Percentiles rank a stretch among this genome's conserved stretches.
phyloP scores from a whole-genome alignment of 179 eudicot genomes.

The Actinidia arguta region DNA sequence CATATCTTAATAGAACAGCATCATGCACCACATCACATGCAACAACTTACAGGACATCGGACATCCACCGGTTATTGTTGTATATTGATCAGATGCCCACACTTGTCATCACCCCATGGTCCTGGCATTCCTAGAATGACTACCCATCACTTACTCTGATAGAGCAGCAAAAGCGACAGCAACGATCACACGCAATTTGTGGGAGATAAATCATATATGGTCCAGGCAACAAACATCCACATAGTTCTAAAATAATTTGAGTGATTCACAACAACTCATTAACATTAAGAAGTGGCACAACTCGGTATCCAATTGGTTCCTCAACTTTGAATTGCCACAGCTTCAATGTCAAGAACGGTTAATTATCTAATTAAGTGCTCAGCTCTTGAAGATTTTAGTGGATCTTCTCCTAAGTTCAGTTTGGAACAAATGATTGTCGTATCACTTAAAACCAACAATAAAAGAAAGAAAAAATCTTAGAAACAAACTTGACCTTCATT shows the following conservation, averaged over 20 bases:
- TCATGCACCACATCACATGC: not conserved
- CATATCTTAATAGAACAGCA: not conserved
- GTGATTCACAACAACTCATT: too few relatives aligned
- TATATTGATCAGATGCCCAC: constrained; percentile 74
- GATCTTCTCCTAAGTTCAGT: too few relatives aligned
- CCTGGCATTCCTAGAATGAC: constrained; percentile 80
- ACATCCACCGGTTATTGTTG: constrained; percentile 84
- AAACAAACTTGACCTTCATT: too few relatives aligned
- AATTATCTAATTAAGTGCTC: too few relatives aligned
- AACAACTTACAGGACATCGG: constrained; percentile 70
- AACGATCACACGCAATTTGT: not conserved
- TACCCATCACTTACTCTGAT: constrained; percentile 42
- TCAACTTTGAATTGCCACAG: too few relatives aligned
- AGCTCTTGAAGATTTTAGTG: too few relatives aligned
- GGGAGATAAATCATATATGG: not conserved
- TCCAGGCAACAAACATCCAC: not conserved
- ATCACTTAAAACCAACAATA: too few relatives aligned
- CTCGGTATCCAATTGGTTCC: too few relatives aligned
- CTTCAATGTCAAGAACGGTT: too few relatives aligned
- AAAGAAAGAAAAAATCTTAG: too few relatives aligned
- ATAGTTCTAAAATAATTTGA: not conserved
- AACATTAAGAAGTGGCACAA: too few relatives aligned
- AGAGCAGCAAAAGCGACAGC: constrained; percentile 18
- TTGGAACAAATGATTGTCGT: too few relatives aligned
- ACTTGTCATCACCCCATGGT: constrained; percentile 72